Percentiles rank a stretch among this genome's conserved stretches.
Conservation (phyloP, 129 eudicot genomes). For the Tagetes patula region DNA sequence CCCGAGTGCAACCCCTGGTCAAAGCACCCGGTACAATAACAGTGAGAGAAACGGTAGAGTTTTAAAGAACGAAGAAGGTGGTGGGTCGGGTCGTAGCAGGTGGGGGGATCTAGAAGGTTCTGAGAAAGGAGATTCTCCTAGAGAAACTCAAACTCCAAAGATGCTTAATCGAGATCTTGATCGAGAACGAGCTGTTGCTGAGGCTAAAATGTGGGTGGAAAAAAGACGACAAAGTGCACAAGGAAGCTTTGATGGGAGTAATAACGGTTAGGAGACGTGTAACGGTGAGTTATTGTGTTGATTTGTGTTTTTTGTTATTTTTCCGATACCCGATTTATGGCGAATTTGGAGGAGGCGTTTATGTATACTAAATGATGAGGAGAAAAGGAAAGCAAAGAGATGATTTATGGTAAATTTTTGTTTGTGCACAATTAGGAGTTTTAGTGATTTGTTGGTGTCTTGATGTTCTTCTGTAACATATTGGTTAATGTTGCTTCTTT, state of each 20-base stretch:
- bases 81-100: slow-evolving; percentile 64
- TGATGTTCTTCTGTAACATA: too few relatives aligned
- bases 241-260: slow-evolving; percentile 64
- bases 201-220: slow-evolving; percentile 98
- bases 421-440: not conserved
- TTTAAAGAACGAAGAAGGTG: slow-evolving; percentile 59
- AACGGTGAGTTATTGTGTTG: not conserved
- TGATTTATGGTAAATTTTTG: slow-evolving; percentile 4
- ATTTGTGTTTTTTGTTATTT: not conserved
- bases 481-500: too few relatives aligned
- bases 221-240: slow-evolving; percentile 67
- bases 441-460: too few relatives aligned
- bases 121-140: slow-evolving; percentile 83
- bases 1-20: slow-evolving; percentile 39
- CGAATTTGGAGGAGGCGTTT: slow-evolving; percentile 25
- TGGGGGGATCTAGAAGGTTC: slow-evolving; percentile 84
- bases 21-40: slow-evolving; percentile 21
- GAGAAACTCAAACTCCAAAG: slow-evolving; percentile 60
- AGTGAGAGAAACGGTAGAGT: slow-evolving; percentile 52
- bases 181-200: slow-evolving; percentile 94
- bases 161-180: slow-evolving; percentile 66
- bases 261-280: slow-evolving; percentile 32
- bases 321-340: slow-evolving; percentile 15
- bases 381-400: not conserved
- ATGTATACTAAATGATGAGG: slow-evolving; percentile 20